Conservation (phyloP, 495 filamentous ascomycete species). For the Xylaria castorea region DNA sequence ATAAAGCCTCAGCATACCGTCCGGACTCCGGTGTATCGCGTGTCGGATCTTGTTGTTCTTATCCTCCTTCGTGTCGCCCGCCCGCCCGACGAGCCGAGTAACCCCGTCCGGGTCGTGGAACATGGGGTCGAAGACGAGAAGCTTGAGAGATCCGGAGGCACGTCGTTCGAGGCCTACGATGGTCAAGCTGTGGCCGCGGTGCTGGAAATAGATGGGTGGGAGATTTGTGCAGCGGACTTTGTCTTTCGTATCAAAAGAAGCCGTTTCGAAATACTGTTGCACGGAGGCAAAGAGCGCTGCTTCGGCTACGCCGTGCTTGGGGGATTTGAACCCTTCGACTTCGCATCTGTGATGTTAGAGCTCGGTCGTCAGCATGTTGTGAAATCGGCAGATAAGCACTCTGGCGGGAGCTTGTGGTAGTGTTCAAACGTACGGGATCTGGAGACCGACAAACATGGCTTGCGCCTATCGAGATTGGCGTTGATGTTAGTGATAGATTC, state of each 20-base stretch:
- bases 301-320: slow-evolving; percentile 42
- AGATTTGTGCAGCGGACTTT: slow-evolving; percentile 72
- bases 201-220: slow-evolving; percentile 91
- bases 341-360: slow-evolving; percentile 39
- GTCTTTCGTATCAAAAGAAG: slow-evolving; percentile 43
- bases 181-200: slow-evolving; percentile 89
- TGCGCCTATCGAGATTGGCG: slow-evolving; percentile 64
- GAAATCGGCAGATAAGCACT: neutral
- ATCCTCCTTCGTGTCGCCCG: neutral
- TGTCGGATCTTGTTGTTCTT: neutral
- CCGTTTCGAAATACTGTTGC: slow-evolving; percentile 73
- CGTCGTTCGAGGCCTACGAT: slow-evolving; percentile 84
- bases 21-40: slow-evolving; percentile 47
- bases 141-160: slow-evolving; percentile 66
- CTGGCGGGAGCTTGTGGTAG: neutral
- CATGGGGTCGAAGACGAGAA: slow-evolving; percentile 91
- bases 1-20: slow-evolving; percentile 70
- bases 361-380: neutral
- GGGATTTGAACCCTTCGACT: slow-evolving; percentile 46
- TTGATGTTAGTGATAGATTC: neutral
- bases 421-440: slow-evolving; percentile 63
- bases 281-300: slow-evolving; percentile 66
- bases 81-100: slow-evolving; percentile 57
- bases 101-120: slow-evolving; percentile 74
- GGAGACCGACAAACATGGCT: slow-evolving; percentile 74